These are phyloP conservation scores for Gossypium bickii DNA, from an alignment of 345 rosid genomes.

Conservation along the genomic window DNA sequence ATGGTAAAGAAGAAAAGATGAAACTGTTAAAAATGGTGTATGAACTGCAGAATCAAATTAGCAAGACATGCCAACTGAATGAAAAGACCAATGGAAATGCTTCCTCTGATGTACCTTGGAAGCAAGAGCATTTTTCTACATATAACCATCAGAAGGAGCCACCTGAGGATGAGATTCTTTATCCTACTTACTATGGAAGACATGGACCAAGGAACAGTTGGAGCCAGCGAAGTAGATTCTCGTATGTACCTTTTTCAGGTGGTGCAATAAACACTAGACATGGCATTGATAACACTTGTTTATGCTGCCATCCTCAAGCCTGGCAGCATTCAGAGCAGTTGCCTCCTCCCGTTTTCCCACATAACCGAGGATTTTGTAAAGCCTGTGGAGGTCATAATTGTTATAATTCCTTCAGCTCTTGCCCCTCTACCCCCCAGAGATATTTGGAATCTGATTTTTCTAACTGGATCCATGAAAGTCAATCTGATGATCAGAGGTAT, in stretches of 20 bases:
- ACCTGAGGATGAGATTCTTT: conserved; percentile 20
- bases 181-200: conserved; percentile 25
- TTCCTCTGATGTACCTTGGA: conserved; percentile 25
- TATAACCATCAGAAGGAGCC: conserved; percentile 22
- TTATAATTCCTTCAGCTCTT: conserved; percentile 41
- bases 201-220: conserved; percentile 26
- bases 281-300: conserved; percentile 26
- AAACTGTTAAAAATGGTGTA: conserved; percentile 47
- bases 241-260: conserved; percentile 44
- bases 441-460: conserved; percentile 41
- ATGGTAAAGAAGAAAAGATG: conserved; percentile 41
- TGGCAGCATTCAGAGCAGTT: conserved; percentile 34
- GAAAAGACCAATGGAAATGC: conserved; percentile 16
- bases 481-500: conserved; percentile 47
- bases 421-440: conserved; percentile 55
- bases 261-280: conserved; percentile 33
- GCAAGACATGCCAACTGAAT: conserved; percentile 27
- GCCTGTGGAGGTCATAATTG: conserved; percentile 28
- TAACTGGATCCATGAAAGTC: conserved; percentile 31
- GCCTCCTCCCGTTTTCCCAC: conserved; percentile 24
- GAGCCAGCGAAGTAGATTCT: conserved; percentile 29
- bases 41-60: conserved; percentile 57
- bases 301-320: conserved; percentile 33
- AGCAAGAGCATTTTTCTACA: conserved; percentile 22
- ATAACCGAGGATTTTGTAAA: conserved; percentile 23